Percentiles rank a stretch among this genome's conserved stretches.
These are phyloP conservation scores for Pichia sporocuriosa DNA, from an alignment of 805 yeast species.

Conservation along the genomic window DNA sequence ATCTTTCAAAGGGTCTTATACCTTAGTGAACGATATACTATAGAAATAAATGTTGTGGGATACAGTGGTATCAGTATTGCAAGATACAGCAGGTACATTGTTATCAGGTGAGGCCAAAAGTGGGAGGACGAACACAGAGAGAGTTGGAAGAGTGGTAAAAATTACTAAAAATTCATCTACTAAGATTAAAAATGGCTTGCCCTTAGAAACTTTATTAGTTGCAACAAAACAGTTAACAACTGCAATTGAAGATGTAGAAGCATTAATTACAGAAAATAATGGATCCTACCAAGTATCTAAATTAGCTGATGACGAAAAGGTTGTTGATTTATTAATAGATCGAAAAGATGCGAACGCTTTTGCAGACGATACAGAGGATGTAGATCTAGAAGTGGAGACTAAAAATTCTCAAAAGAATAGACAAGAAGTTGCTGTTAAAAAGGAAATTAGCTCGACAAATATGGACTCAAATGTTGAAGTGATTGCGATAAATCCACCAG, in stretches of 20 bases:
- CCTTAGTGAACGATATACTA: background rate
- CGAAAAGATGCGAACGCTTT: background rate
- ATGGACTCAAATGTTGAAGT: background rate
- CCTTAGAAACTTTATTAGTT: background rate
- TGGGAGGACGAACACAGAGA: background rate
- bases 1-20: no score
- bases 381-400: background rate
- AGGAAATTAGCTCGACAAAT: no score
- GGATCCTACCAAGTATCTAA: background rate
- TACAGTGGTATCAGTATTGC: background rate
- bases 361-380: no score
- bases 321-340: background rate
- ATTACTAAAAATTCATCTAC: no score
- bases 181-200: background rate
- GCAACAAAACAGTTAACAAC: background rate
- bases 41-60: background rate
- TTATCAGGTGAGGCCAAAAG: background rate
- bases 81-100: background rate
- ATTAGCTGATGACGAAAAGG: background rate
- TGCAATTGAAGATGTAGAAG: background rate
- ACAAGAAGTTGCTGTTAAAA: no score
- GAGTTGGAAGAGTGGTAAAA: no score
- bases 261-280: background rate
- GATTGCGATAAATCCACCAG: background rate
- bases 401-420: no score